Base-by-base conservation (phyloP, 2,329 filamentous ascomycete genomes). In the Paracorniculantispora psalliotae region DNA sequence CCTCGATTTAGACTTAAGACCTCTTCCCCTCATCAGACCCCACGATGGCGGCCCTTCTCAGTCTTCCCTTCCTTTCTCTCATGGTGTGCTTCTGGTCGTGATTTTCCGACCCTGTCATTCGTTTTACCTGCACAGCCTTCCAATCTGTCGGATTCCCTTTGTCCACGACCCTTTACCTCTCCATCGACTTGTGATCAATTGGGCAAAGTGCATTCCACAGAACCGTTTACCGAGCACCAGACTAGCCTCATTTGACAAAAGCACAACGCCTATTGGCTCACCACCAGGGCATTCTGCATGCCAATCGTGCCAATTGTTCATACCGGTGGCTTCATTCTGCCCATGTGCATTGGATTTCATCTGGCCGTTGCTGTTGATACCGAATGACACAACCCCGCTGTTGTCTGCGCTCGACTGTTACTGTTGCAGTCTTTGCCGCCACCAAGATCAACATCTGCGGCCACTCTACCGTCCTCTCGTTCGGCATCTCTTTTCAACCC, bases 191-290 rank as follows among this genome's bases (percentile, higher is more conserved):
- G 8, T 46, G 17, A n/a, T 55, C 39, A n/a, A 41, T 26, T 28
- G 25, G 54, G 46, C 33, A 50, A 43, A 19, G 54, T 44, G 25
- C 46, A 57, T 50, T 57, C 55, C 55, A 44, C 55, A 57, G 13
- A 12, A 50, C 37, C 35, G 26, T 41, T 37, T 25, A 33, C 21
- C 21, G 10, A 10, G 46, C 26, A 50, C 47, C 19, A 33, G 37
- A 21, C 47, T 30, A 52, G 39, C 56, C 19, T 30, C 21, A 17
- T 19, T 21, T 13, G 30, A 52, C 37, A 28, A 17, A 26, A 28
- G 12, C 12, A 41, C 33, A 26, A 10, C 35, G 17, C 15, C 50
- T 8, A 53, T 28, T 53, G 33, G 50, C 50, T 7, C 50, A 41
- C 23, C 23, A 41, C 35, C 3, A 26, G 33, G 17, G 5, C 23